Base-by-base conservation (phyloP, 164 flowering plant genomes). In the Buxus sempervirens region DNA sequence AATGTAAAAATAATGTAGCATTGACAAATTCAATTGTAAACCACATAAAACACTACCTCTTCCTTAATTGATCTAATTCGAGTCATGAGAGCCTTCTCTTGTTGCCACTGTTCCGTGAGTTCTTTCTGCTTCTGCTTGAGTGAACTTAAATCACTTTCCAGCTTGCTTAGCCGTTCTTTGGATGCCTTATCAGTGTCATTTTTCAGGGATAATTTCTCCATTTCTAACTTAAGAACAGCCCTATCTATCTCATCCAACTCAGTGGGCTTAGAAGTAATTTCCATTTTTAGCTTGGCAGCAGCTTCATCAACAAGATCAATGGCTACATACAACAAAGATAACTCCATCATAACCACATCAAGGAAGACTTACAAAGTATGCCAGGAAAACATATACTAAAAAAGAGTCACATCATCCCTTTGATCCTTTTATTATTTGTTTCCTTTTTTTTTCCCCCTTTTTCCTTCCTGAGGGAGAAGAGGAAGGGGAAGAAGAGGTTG, bases 221-320 rank as follows among this genome's bases (percentile, higher is more conserved):
- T 90, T 81, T 95, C 97, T 72, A 92, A 70, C 73, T 90, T 92
- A 19, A 88, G 64, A 32, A 92, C 82, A 58, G 96, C 86, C 80
- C 98, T 81, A 67, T 92, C 96, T 53, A 92, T 74, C 79, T 90
- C 97, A 84, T 95, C 98, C 84, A 95, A 72, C 66, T 92, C 98
- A 27, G 83, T 89, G 22, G 98, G 97, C 79, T 95, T 92, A 14
- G 98, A 95, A 45, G 97, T 92, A 64, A 95, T 92, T 79, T 95
- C 98, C 96, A 95, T 95, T 78, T 95, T 95, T 73, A 95, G 82
- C 79, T 95, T 92, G 64, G 98, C 98, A 72, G 97, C 97, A 63
- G 98, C 96, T 81, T 95, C 98, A 80, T 95, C 98, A 63, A 95
- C 93, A 66, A 95, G 94, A 79, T 95, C 98, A 82, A 95, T 95